These are phyloP conservation scores for Aphanocladium album DNA, from an alignment of 2,329 filamentous ascomycete genomes.

Conservation along the genomic window DNA sequence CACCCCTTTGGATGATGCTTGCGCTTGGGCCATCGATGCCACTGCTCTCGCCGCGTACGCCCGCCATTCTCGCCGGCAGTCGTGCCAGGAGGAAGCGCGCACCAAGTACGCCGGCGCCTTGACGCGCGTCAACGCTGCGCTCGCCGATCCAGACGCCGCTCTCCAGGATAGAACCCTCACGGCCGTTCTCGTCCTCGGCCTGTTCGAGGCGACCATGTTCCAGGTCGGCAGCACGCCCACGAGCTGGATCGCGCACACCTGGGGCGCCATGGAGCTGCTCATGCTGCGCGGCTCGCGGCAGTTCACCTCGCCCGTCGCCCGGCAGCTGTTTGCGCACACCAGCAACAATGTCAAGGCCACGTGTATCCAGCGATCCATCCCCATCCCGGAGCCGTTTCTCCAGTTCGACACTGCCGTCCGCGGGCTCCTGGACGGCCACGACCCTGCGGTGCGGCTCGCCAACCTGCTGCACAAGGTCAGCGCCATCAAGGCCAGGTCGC, in stretches of 20 bases:
- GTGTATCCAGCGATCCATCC: conserved; percentile 20
- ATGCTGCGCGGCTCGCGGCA: conserved; percentile 21
- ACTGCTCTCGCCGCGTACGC: conserved; percentile 22
- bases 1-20: conserved; percentile 14
- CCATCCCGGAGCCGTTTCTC: conserved; percentile 20
- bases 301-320: conserved; percentile 17
- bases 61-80: conserved; percentile 12
- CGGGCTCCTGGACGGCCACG: conserved; percentile 13
- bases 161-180: conserved; percentile 22
- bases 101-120: conserved; percentile 19
- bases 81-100: conserved; percentile 18
- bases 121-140: conserved; percentile 15
- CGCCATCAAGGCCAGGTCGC: conserved; percentile 14
- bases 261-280: conserved; percentile 23
- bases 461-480: conserved; percentile 15
- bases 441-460: conserved; percentile 9
- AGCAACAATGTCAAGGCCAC: conserved; percentile 24
- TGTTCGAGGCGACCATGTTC: conserved; percentile 25
- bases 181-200: conserved; percentile 23
- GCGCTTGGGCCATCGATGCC: conserved; percentile 21
- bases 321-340: conserved; percentile 21
- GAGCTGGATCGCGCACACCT: conserved; percentile 23
- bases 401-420: conserved; percentile 14
- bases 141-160: conserved; percentile 17
- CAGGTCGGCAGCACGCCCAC: conserved; percentile 19